Base-by-base conservation (phyloP, 2,329 filamentous ascomycete genomes). In the Aspergillus ustus region DNA sequence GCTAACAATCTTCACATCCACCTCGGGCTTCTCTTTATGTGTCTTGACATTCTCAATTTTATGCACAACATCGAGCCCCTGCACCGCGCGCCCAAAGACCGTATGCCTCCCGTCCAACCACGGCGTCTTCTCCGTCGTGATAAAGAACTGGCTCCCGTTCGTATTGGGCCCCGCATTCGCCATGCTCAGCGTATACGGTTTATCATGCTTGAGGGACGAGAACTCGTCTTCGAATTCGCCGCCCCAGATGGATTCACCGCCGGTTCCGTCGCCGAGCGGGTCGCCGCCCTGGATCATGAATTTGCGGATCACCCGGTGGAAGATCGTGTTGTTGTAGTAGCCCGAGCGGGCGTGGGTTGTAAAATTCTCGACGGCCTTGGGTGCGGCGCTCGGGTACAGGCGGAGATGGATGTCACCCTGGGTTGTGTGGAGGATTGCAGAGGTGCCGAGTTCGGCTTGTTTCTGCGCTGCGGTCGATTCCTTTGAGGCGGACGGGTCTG, bases 31-130 rank as follows among this genome's bases (percentile, higher is more conserved):
- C 80, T 99, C 96, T 82, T 90, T 90, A 77, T 91, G 89, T 4
- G 93, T 93, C 74, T 90, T 91, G 17, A 86, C 84, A 75, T 96
- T 97, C 80, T 99, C 95, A 74, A 99, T 99, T 81, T 90, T 92
- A 77, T 98, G 93, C 63, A 99, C 89, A 20, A 99, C 92, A 76
- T 99, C 95, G 73, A 98, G 81, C 0, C 95, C 95, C 73, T 93
- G 90, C 43, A 94, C 89, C 0, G 92, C 93, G 45, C 95, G 85
- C 0, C 95, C 95, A 74, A 99, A 99, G 57, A 99, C 91, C 0
- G 94, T 98, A 76, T 99, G 95, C 77, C 97, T 97, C 22, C 93
- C 93, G 78, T 99, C 95, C 62, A 99, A 80, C 95, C 95, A 99
- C 6, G 93, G 90, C 82, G 95, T 93, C 81, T 96, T 96, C 78